phyloP scores from a whole-genome alignment of 768 basidiomycete species.

The Mycena venus region DNA sequence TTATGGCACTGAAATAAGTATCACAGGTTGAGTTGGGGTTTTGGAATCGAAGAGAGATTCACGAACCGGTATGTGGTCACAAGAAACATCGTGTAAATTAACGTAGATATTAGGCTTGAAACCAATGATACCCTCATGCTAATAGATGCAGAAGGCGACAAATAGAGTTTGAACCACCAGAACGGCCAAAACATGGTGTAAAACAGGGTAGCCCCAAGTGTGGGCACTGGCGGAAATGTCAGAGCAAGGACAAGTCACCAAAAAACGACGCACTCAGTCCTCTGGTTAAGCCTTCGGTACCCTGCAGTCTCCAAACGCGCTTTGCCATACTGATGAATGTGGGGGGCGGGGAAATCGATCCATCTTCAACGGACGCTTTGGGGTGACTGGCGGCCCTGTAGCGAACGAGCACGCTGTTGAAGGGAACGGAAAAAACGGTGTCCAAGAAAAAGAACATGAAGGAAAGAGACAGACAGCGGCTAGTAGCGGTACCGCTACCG shows the following conservation, averaged over 20 bases:
- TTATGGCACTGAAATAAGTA: slow-evolving; percentile 59
- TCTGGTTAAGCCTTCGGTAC: slow-evolving; percentile 29
- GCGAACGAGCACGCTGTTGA: slow-evolving; percentile 38
- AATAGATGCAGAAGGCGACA: slow-evolving; percentile 36
- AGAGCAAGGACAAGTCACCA: neutral
- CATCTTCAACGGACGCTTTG: slow-evolving; percentile 22
- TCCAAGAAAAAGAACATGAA: neutral
- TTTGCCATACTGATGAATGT: slow-evolving; percentile 23
- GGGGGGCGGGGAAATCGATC: neutral
- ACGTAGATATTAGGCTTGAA: neutral
- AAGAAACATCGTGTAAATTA: slow-evolving; percentile 26
- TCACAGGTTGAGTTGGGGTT: too few species aligned
- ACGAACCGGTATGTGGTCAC: slow-evolving; percentile 9
- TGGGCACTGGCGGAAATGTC: slow-evolving; percentile 25
- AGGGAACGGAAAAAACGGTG: slow-evolving; percentile 24
- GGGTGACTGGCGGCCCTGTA: slow-evolving; percentile 36
- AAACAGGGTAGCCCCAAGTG: slow-evolving; percentile 1
- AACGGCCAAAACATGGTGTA: slow-evolving; percentile 4
- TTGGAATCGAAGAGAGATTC: slow-evolving; percentile 3
- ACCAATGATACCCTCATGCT: neutral
- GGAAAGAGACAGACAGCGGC: neutral
- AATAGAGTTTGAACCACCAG: slow-evolving; percentile 23
- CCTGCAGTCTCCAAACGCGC: slow-evolving; percentile 33
- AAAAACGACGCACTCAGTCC: slow-evolving; percentile 27
- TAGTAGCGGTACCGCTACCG: too few species aligned